phyloP scores from a whole-genome alignment of 768 basidiomycete species.

The Leccinum subgranulosum region DNA sequence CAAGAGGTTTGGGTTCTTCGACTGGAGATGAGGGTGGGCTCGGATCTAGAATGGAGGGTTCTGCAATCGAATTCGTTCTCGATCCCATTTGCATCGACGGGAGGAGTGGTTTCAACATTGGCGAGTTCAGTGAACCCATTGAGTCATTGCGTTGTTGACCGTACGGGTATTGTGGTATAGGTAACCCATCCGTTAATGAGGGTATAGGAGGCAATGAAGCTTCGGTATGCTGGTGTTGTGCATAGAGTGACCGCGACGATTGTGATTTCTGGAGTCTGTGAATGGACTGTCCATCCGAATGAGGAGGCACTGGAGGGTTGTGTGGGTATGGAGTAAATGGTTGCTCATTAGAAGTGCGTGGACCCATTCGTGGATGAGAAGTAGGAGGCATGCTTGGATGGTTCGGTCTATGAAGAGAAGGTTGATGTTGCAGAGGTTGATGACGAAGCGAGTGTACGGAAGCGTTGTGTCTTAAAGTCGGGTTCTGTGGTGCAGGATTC shows the following conservation, averaged over 20 bases:
- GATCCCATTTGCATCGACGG: conserved; percentile 61
- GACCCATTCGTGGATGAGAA: conserved; percentile 18
- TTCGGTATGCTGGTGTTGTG: conserved; percentile 46
- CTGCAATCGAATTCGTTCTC: conserved; percentile 48
- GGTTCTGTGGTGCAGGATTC: conserved; percentile 5
- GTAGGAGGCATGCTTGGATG: conserved; percentile 10
- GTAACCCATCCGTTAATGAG: conserved; percentile 32
- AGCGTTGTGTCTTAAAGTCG: conserved; percentile 18
- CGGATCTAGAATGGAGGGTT: conserved; percentile 57
- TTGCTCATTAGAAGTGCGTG: conserved; percentile 11
- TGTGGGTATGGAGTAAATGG: conserved; percentile 9
- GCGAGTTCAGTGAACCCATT: conserved; percentile 27
- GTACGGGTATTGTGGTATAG: conserved; percentile 28
- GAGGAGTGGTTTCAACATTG: conserved; percentile 49
- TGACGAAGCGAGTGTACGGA: conserved; percentile 30
- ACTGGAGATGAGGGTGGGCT: conserved; percentile 86
- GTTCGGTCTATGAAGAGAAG: conserved; percentile 9
- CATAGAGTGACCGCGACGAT: conserved; percentile 58
- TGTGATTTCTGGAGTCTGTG: conserved; percentile 46
- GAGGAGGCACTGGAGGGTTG: conserved; percentile 16
- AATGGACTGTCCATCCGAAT: conserved; percentile 46
- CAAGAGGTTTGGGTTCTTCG: conserved; percentile 49
- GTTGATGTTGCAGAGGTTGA: conserved; percentile 21
- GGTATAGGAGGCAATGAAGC: conserved; percentile 37
- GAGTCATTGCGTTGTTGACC: conserved; percentile 21